These are phyloP conservation scores for Penicillium robsamsonii DNA, from an alignment of 495 filamentous ascomycete genomes.

Conservation along the genomic window DNA sequence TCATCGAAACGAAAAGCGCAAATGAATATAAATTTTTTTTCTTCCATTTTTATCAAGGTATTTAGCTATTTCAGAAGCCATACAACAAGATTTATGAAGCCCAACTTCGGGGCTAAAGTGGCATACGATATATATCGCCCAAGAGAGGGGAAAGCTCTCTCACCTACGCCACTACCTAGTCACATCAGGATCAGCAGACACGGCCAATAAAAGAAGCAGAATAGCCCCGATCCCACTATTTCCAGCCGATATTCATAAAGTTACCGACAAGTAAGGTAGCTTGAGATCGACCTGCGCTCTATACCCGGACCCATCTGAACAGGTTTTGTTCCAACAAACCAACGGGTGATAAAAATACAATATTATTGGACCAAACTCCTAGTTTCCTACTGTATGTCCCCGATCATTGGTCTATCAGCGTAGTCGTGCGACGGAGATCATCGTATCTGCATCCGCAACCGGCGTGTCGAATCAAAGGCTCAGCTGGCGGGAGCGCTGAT, in stretches of 20 bases:
- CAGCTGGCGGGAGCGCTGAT: slow-evolving; percentile 7
- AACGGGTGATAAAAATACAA: neutral
- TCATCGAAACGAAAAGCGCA: neutral
- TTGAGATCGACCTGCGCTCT: neutral
- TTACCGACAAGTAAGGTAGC: neutral
- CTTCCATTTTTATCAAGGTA: neutral
- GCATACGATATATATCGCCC: neutral
- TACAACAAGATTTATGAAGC: neutral
- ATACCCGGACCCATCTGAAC: neutral
- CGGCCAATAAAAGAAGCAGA: slow-evolving; percentile 4
- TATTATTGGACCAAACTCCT: neutral
- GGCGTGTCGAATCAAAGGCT: slow-evolving; percentile 19
- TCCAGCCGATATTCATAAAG: neutral
- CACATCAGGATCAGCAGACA: slow-evolving; percentile 5
- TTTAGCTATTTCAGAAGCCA: neutral
- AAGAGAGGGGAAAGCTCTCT: slow-evolving; percentile 10
- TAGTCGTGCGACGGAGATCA: neutral
- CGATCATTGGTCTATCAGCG: slow-evolving; percentile 6
- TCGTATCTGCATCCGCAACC: slow-evolving; percentile 4
- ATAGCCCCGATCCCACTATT: neutral
- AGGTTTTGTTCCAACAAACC: neutral
- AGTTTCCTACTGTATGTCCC: neutral
- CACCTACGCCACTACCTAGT: slow-evolving; percentile 2
- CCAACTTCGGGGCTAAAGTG: neutral
- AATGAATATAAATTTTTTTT: neutral